Evolutionary conservation across 2,329 filamentous ascomycete species (phyloP).

Genomic region (Aspergillus vadensis): DNA sequence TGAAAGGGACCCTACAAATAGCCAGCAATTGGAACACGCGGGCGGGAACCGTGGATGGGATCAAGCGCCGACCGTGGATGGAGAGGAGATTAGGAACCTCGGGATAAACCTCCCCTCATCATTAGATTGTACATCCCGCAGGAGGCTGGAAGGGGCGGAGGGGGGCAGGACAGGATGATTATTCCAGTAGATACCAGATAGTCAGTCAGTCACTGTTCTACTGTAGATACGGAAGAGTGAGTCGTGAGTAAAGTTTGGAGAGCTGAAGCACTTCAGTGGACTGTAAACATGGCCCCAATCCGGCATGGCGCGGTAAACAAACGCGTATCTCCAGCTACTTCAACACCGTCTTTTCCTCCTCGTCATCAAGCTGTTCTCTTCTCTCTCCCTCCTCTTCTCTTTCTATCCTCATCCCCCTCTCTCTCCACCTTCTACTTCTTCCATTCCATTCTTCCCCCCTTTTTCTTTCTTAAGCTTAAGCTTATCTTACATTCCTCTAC

Average conservation of each 20-base stretch:
- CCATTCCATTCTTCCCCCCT: slow-evolving; percentile 21
- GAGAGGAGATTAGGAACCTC: neutral
- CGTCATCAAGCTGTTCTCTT: slow-evolving; percentile 11
- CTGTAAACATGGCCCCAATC: slow-evolving; percentile 10
- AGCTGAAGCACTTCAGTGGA: neutral
- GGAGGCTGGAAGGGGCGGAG: neutral
- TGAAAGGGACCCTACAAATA: neutral
- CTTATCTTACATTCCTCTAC: slow-evolving; percentile 23
- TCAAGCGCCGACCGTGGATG: neutral
- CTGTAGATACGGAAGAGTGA: slow-evolving; percentile 1
- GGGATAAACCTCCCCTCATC: neutral
- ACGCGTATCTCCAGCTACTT: slow-evolving; percentile 15
- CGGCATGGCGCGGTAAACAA: slow-evolving; percentile 29
- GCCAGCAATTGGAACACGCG: neutral
- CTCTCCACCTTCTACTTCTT: slow-evolving; percentile 8
- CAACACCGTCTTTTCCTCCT: slow-evolving; percentile 10
- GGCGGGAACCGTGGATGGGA: neutral
- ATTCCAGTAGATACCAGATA: too few species aligned
- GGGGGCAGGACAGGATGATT: neutral
- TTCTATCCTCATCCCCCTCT: slow-evolving; percentile 13
- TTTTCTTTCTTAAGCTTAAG: slow-evolving; percentile 21
- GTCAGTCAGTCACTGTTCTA: neutral
- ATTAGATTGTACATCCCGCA: neutral
- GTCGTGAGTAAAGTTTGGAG: neutral
- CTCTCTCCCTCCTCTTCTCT: slow-evolving; percentile 8